Evolutionary conservation across 768 basidiomycete genomes (phyloP).

Genomic region (Suillus subluteus): DNA sequence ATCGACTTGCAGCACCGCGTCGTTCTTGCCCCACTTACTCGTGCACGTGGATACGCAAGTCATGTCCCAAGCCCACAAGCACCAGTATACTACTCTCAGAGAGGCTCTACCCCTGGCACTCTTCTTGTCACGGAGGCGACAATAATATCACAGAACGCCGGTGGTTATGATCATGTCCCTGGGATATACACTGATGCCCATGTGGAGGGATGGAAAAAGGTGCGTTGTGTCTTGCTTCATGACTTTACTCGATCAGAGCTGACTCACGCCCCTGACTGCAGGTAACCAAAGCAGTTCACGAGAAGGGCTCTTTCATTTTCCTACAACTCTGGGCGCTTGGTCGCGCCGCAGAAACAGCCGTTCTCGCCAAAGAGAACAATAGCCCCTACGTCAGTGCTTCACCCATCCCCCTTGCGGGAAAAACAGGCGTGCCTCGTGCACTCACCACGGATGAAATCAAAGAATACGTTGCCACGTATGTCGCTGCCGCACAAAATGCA

Average conservation of each 20-base stretch:
- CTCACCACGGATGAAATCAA: constrained; percentile 36
- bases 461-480: constrained; percentile 33
- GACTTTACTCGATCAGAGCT: no score
- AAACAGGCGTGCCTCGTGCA: constrained; percentile 21
- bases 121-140: constrained; percentile 63
- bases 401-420: constrained; percentile 25
- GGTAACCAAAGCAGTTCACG: constrained; percentile 63
- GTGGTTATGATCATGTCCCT: constrained; percentile 53
- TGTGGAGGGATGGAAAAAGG: constrained; percentile 51
- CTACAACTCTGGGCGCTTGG: constrained; percentile 61
- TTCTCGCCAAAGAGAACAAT: constrained; percentile 38
- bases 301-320: constrained; percentile 49
- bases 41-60: constrained; percentile 39
- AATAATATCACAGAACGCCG: constrained; percentile 51
- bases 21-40: constrained; percentile 57
- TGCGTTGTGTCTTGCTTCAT: constrained; percentile 20
- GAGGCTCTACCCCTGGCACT: constrained; percentile 50
- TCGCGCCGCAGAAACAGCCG: constrained; percentile 37
- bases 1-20: constrained; percentile 51
- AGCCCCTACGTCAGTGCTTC: constrained; percentile 41
- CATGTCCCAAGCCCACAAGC: constrained; percentile 44
- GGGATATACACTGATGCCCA: constrained; percentile 69
- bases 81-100: constrained; percentile 53
- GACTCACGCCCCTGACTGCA: constrained; percentile 22
- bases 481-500: constrained; percentile 37